Base-by-base conservation (phyloP, 306 rosid species). In the Trifolium fragiferum region DNA sequence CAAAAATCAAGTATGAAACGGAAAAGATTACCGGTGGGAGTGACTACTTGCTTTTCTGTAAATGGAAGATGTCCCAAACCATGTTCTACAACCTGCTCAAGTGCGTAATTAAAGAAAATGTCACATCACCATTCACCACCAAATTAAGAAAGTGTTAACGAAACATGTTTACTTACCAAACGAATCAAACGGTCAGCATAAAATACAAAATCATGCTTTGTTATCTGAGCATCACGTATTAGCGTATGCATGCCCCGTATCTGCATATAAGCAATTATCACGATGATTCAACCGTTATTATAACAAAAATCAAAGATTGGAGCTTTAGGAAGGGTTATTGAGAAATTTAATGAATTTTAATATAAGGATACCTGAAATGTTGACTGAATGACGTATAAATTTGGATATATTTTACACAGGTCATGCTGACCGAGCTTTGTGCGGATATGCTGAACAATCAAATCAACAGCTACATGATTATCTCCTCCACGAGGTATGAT, bases 381-480 rank as follows among this genome's bases (percentile, higher is more conserved):
- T 62, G 99, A 89, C 0, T 90, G 95, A 76, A 95, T 95, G 74
- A 95, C 93, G 38, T 90, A 95, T 73, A 95, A 83, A 83, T 95
- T 95, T 1, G 98, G 93, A 85, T 95, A 92, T 87, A 94, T 90
- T 94, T 94, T 94, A 87, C 99, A 94, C n/a, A 94, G 96, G 86
- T 94, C 97, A 84, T 94, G 97, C 73, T 94, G 98, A 78, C 98
- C 98, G 73, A 94, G 97, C 87, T 94, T 94, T 11, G 99, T 92
- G 66, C 98, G 93, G 73, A 95, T 95, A 80, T 95, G 99, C 75
- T 95, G 98, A 67, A 95, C 99, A 74, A 95, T 95, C 83, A 95
- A 89, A 89, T 95, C 99, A 68, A 92, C 82, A 16, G 99, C 98
- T 50, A 95, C 97, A 63, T 92, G 99, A 83, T 95, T 95, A 78